Evolutionary conservation across 1,284 basidiomycete species (phyloP).

Genomic region (Microbotryum lychnidis-dioicae): DNA sequence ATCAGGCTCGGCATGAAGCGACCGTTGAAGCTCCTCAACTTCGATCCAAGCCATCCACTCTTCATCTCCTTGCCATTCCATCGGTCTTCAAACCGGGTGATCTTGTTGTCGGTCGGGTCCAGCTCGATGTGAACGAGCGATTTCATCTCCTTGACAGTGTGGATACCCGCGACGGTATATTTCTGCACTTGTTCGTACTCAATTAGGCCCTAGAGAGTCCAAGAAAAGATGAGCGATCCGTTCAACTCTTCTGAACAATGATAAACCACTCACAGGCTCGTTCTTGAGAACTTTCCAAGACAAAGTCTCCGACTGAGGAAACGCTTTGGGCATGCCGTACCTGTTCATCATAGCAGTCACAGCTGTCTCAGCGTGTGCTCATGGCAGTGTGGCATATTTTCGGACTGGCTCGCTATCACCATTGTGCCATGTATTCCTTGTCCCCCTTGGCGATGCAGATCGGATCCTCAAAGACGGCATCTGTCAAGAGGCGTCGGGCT

Average conservation of each 20-base stretch:
- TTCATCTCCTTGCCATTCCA: conserved; percentile 3
- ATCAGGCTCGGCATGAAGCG: too few relatives aligned
- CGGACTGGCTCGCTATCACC: neutral
- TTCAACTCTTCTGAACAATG: neutral
- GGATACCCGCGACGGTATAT: neutral
- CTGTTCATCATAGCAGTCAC: neutral
- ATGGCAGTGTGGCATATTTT: neutral
- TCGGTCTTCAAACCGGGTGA: conserved; percentile 1
- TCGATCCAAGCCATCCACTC: too few relatives aligned
- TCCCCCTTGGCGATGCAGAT: conserved; percentile 3
- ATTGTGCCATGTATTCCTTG: neutral
- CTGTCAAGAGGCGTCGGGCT: neutral
- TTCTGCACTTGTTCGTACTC: conserved; percentile 1
- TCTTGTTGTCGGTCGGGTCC: neutral
- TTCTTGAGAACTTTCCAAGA: neutral
- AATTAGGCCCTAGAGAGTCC: neutral
- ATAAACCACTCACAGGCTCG: neutral
- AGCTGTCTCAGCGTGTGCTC: neutral
- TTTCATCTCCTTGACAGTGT: neutral
- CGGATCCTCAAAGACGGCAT: conserved; percentile 8
- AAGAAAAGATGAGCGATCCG: neutral
- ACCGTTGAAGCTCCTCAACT: too few relatives aligned
- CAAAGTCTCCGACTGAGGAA: conserved; percentile 3
- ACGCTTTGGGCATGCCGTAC: conserved; percentile 5
- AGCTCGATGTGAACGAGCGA: conserved; percentile 5